Conservation (phyloP, 805 yeast genomes). For the Cyberlindnera xishuangbannaensis region DNA sequence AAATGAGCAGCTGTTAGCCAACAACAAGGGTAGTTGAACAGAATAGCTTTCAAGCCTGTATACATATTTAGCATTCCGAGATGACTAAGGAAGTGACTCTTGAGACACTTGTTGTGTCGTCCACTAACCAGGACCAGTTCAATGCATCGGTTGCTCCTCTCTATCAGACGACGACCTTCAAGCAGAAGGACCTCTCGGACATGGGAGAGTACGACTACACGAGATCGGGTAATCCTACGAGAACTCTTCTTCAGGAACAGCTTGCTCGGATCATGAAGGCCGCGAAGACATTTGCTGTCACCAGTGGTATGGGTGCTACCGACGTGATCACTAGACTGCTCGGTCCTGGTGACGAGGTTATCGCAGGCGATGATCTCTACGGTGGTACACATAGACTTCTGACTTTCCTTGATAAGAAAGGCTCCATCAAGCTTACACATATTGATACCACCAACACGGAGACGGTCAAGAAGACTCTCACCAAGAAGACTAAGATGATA, state of each 20-base stretch:
- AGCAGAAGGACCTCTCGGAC: conserved; percentile 63
- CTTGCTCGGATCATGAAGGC: conserved; percentile 76
- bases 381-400: conserved; percentile 91
- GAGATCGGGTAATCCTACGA: conserved; percentile 90
- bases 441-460: conserved; percentile 75
- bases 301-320: conserved; percentile 89
- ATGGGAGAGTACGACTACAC: conserved; percentile 86
- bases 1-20: too few species aligned
- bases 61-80: too few species aligned
- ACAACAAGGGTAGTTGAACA: too few species aligned
- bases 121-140: conserved; percentile 53
- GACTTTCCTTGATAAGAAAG: conserved; percentile 60
- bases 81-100: conserved; percentile 10
- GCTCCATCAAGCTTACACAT: conserved; percentile 63
- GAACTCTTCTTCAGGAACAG: conserved; percentile 74
- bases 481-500: conserved; percentile 61
- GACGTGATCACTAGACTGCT: conserved; percentile 77
- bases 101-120: conserved; percentile 15
- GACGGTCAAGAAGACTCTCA: conserved; percentile 51
- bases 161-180: conserved; percentile 93
- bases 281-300: conserved; percentile 70
- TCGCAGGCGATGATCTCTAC: conserved; percentile 92
- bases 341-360: conserved; percentile 78
- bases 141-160: conserved; percentile 82
- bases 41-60: too few species aligned